A percentile compares a stretch with the other conserved stretches of the same genome.
Conservation (phyloP, 768 basidiomycete genomes). For the Serendipita vermifera region DNA sequence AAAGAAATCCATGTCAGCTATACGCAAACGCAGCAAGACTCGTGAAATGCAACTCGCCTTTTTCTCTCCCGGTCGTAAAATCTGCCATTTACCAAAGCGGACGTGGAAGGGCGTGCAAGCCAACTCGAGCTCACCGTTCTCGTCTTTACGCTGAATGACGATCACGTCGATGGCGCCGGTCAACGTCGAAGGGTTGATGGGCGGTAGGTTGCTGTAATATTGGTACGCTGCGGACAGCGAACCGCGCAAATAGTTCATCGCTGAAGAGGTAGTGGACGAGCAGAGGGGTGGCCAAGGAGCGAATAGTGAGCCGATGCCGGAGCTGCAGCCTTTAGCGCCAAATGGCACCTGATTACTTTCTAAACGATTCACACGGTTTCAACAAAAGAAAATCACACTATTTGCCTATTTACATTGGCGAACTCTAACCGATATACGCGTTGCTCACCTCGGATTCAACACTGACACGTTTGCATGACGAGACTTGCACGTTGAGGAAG, state of each 20-base stretch:
- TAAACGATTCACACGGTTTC: not conserved
- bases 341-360: not conserved
- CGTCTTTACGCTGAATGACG: constrained; percentile 67
- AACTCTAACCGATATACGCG: too few relatives aligned
- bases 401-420: too few relatives aligned
- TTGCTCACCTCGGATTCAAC: too few relatives aligned
- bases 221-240: constrained; percentile 77
- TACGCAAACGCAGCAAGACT: not conserved
- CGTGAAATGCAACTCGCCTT: constrained; percentile 37
- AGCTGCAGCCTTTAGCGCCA: not conserved
- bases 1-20: not conserved
- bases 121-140: constrained; percentile 51
- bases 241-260: constrained; percentile 81
- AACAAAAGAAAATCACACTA: too few relatives aligned
- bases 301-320: not conserved
- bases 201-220: constrained; percentile 74
- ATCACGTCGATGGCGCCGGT: constrained; percentile 99
- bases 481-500: too few relatives aligned
- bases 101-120: constrained; percentile 96
- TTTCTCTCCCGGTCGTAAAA: constrained; percentile 86
- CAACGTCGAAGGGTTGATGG: constrained; percentile 89
- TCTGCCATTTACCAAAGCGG: constrained; percentile 93
- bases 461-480: too few relatives aligned
- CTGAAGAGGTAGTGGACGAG: too few relatives aligned
- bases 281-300: too few relatives aligned